These are phyloP conservation scores for Calonectria hawksworthii DNA, from an alignment of 2,329 filamentous ascomycete genomes.

Conservation along the genomic window DNA sequence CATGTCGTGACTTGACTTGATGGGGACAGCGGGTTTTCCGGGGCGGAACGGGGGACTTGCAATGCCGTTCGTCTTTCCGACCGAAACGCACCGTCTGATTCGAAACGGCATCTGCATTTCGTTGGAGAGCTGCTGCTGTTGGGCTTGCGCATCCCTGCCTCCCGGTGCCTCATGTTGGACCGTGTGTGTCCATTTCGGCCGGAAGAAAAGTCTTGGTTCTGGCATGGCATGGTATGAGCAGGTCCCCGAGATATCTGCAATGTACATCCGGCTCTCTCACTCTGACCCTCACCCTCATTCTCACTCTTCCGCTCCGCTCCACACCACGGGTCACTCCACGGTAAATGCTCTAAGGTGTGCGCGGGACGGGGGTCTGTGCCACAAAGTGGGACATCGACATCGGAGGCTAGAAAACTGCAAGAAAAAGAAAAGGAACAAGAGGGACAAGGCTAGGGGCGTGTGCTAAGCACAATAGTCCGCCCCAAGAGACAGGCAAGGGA, in stretches of 20 bases:
- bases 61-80: constrained; percentile 18
- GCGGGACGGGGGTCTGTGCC: constrained; percentile 20
- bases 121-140: background rate
- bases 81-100: constrained; percentile 23
- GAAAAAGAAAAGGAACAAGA: constrained; percentile 13
- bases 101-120: constrained; percentile 4
- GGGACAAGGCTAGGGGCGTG: background rate
- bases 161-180: constrained; percentile 7
- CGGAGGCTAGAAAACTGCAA: constrained; percentile 19
- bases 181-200: background rate
- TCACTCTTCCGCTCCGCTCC: constrained; percentile 9
- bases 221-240: background rate
- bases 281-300: background rate
- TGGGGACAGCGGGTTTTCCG: constrained; percentile 12
- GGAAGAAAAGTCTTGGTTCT: background rate
- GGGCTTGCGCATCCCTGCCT: constrained; percentile 12
- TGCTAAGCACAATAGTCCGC: background rate
- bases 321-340: constrained; percentile 8
- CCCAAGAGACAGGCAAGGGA: background rate
- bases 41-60: constrained; percentile 21
- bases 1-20: constrained; percentile 16
- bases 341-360: constrained; percentile 10
- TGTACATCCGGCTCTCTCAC: background rate
- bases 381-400: constrained; percentile 20
- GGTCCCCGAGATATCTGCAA: background rate